Conservation (phyloP, 2,329 filamentous ascomycete genomes). For the Xylaria sp. region DNA sequence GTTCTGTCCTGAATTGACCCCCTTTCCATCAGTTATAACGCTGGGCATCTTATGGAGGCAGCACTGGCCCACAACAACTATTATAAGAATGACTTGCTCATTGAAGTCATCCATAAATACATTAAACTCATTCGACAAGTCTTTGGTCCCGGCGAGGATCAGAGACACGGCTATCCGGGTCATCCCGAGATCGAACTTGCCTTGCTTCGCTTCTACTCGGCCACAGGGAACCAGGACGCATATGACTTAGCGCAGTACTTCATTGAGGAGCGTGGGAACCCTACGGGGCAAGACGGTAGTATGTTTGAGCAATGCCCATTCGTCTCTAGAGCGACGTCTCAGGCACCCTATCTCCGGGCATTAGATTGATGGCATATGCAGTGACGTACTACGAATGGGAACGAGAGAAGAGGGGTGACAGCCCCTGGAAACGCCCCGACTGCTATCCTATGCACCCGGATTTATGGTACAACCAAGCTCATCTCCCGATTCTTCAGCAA, state of each 20-base stretch:
- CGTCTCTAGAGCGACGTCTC: background rate
- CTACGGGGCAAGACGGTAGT: slow-evolving; percentile 57
- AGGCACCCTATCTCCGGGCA: background rate
- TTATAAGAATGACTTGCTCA: slow-evolving; percentile 62
- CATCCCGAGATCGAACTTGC: slow-evolving; percentile 66
- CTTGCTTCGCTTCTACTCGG: slow-evolving; percentile 53
- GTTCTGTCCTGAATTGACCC: slow-evolving; percentile 13
- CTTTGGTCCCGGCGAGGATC: slow-evolving; percentile 62
- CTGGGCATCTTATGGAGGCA: slow-evolving; percentile 70
- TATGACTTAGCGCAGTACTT: slow-evolving; percentile 66
- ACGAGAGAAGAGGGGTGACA: slow-evolving; percentile 61
- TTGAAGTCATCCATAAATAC: slow-evolving; percentile 65
- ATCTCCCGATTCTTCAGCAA: slow-evolving; percentile 65
- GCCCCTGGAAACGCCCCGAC: slow-evolving; percentile 58
- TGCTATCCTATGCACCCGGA: slow-evolving; percentile 56
- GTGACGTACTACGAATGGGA: slow-evolving; percentile 67
- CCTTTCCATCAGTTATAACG: slow-evolving; percentile 61
- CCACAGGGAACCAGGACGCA: slow-evolving; percentile 51
- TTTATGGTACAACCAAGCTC: slow-evolving; percentile 67
- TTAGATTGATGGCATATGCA: slow-evolving; percentile 20
- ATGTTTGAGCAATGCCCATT: slow-evolving; percentile 21
- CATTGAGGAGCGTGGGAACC: slow-evolving; percentile 67
- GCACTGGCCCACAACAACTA: slow-evolving; percentile 66
- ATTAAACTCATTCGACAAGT: slow-evolving; percentile 61
- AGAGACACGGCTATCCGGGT: slow-evolving; percentile 69